Percentiles rank a stretch among this genome's conserved stretches.
phyloP scores from a whole-genome alignment of 306 rosid species.

The Leucaena leucocephala region DNA sequence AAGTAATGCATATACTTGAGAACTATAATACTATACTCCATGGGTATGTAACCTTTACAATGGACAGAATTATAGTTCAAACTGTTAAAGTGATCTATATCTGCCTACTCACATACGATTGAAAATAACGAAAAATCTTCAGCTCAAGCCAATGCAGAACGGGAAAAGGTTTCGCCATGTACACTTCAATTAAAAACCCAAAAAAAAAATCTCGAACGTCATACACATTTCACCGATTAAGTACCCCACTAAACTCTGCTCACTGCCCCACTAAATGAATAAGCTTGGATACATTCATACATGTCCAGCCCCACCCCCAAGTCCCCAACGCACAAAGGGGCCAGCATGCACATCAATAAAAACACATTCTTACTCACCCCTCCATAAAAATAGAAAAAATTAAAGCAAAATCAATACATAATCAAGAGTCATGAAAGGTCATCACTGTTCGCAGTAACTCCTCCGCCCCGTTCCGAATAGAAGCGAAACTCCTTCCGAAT shows the following conservation, averaged over 20 bases:
- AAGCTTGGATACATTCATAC: constrained; percentile 8
- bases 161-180: constrained; percentile 2
- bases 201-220: background rate
- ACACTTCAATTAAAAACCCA: background rate
- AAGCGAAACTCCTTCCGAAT: constrained; percentile 10
- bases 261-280: constrained; percentile 27
- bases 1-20: constrained; percentile 11
- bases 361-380: constrained; percentile 25
- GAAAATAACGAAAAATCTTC: constrained; percentile 2
- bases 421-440: constrained; percentile 27
- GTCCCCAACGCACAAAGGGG: constrained; percentile 1
- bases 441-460: constrained; percentile 17
- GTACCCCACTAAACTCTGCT: constrained; percentile 14
- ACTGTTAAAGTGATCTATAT: constrained; percentile 5
- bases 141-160: constrained; percentile 22
- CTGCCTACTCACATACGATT: background rate
- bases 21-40: background rate
- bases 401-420: constrained; percentile 26
- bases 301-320: constrained; percentile 30
- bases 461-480: background rate
- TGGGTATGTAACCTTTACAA: constrained; percentile 10
- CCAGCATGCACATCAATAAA: constrained; percentile 26
- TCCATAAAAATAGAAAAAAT: background rate
- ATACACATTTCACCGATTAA: background rate
- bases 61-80: constrained; percentile 5